Conservation (phyloP, 2,329 filamentous ascomycete species). For the Aspergillus carbonarius region DNA sequence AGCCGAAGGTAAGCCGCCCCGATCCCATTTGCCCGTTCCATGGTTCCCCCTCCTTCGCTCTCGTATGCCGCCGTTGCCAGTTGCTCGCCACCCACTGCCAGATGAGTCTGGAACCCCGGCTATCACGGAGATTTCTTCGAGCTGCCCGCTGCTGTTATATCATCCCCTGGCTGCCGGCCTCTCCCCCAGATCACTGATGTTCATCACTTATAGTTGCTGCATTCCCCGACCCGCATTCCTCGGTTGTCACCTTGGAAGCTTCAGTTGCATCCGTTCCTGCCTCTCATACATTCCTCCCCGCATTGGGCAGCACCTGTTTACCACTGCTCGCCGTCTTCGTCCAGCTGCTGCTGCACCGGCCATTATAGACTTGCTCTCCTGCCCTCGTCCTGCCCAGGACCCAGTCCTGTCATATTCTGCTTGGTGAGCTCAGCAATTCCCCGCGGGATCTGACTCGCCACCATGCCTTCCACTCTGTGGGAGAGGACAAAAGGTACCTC, state of each 20-base stretch:
- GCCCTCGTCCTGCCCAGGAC: not conserved
- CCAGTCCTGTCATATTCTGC: not conserved
- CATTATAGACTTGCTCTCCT: conserved; percentile 12
- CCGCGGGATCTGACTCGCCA: conserved; percentile 8
- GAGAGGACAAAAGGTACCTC: conserved; percentile 52
- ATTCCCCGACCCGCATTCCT: conserved; percentile 21
- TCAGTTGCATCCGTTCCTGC: conserved; percentile 2
- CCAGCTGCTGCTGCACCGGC: not conserved
- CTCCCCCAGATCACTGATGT: not conserved
- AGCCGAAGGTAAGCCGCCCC: not conserved
- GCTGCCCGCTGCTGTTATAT: not conserved
- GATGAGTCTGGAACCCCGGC: conserved; percentile 5
- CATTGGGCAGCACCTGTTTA: conserved; percentile 18
- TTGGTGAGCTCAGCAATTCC: not conserved
- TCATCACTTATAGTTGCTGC: conserved; percentile 5
- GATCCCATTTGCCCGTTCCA: conserved; percentile 1
- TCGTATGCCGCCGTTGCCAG: not conserved
- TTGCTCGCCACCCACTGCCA: not conserved
- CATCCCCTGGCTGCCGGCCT: not conserved
- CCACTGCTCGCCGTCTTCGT: conserved; percentile 17
- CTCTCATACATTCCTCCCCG: conserved; percentile 10
- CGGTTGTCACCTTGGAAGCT: conserved; percentile 13
- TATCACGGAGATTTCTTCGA: conserved; percentile 4
- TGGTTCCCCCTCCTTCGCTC: conserved; percentile 2
- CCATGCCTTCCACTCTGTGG: conserved; percentile 55